Evolutionary conservation across 495 filamentous ascomycete genomes (phyloP).

Genomic region (Bacidia gigantensis): DNA sequence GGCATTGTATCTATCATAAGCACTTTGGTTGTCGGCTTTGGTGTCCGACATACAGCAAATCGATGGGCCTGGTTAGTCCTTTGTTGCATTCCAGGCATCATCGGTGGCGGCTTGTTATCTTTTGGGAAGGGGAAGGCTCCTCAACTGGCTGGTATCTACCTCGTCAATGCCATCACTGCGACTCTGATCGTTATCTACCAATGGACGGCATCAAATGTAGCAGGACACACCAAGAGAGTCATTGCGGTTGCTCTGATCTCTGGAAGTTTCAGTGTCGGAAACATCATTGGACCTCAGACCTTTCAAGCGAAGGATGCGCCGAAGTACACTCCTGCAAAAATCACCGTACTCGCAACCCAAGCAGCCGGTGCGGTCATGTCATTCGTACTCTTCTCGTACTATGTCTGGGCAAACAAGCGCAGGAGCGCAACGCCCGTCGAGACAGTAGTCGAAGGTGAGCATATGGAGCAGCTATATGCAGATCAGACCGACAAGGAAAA

Average conservation of each 20-base stretch:
- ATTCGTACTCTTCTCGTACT: conserved; percentile 29
- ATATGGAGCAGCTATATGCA: conserved; percentile 27
- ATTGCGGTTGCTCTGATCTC: conserved; percentile 42
- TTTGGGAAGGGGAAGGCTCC: conserved; percentile 40
- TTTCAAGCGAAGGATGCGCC: conserved; percentile 46
- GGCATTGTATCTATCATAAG: conserved; percentile 42
- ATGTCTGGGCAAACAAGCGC: conserved; percentile 31
- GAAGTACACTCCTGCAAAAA: conserved; percentile 47
- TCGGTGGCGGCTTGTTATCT: conserved; percentile 46
- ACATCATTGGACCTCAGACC: conserved; percentile 56
- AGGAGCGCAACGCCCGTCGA: conserved; percentile 17
- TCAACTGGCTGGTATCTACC: conserved; percentile 48
- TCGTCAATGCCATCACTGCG: conserved; percentile 42
- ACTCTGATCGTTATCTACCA: conserved; percentile 33
- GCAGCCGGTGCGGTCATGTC: conserved; percentile 29
- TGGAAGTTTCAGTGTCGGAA: conserved; percentile 47
- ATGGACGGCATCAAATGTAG: conserved; percentile 35
- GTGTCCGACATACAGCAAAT: conserved; percentile 29
- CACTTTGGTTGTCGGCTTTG: conserved; percentile 40
- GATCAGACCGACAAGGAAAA: conserved; percentile 33
- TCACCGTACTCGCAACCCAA: conserved; percentile 40
- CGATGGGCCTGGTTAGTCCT: conserved; percentile 38
- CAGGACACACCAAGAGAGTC: conserved; percentile 38
- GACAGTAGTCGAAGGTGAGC: conserved; percentile 12
- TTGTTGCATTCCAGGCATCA: conserved; percentile 34